phyloP scores from a whole-genome alignment of 1,284 basidiomycete species.

The Flammula alnicola region DNA sequence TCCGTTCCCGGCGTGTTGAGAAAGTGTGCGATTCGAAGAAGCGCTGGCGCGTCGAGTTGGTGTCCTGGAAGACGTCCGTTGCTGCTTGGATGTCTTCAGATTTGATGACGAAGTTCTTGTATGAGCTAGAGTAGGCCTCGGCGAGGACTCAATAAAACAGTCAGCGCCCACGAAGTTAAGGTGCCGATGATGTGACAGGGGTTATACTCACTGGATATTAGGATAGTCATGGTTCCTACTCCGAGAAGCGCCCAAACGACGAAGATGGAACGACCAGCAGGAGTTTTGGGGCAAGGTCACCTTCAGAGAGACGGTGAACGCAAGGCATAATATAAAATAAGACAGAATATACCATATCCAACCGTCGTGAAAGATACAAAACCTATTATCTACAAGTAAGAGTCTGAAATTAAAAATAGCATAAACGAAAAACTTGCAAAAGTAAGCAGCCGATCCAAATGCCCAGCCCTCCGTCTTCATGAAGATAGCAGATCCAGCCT shows the following conservation, averaged over 20 bases:
- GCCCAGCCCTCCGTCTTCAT: conserved; percentile 46
- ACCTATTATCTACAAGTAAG: conserved; percentile 13
- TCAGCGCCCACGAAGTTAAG: neutral
- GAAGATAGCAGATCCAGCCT: conserved; percentile 48
- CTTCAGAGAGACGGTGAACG: conserved; percentile 23
- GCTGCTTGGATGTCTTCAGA: conserved; percentile 15
- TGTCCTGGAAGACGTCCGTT: neutral
- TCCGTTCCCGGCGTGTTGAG: neutral
- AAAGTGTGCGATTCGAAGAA: conserved; percentile 5
- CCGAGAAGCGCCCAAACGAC: conserved; percentile 82
- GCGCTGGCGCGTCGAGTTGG: neutral
- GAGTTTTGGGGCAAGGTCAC: conserved; percentile 67
- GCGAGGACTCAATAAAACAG: conserved; percentile 24
- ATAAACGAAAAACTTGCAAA: conserved; percentile 54
- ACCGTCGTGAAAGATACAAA: conserved; percentile 60
- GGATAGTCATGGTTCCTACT: conserved; percentile 75
- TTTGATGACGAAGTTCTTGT: conserved; percentile 30
- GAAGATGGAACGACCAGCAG: conserved; percentile 77
- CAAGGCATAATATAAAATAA: neutral
- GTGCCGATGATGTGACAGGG: neutral
- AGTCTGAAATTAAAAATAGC: no score
- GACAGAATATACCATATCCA: conserved; percentile 55
- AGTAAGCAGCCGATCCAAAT: conserved; percentile 61
- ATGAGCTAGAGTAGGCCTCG: conserved; percentile 32
- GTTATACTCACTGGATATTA: conserved; percentile 61